Percentiles rank a stretch among this genome's conserved stretches.
Evolutionary conservation across 2,329 filamentous ascomycete species (phyloP).

Genomic region (Chrysoporthe deuterocubensis): DNA sequence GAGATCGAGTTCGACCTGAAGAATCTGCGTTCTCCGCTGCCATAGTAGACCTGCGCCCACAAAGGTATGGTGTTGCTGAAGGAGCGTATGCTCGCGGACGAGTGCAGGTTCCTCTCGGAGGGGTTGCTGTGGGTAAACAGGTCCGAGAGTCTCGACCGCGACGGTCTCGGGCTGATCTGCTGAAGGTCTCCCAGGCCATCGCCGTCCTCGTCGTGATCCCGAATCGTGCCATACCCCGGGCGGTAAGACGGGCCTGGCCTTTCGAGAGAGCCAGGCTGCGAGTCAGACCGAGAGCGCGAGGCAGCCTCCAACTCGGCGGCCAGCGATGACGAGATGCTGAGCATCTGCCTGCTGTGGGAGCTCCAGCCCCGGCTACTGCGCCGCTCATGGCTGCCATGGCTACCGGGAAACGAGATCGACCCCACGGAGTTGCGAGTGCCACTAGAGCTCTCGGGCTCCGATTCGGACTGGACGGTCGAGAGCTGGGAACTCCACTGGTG

Average conservation of each 20-base stretch:
- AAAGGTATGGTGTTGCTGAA: slow-evolving; percentile 51
- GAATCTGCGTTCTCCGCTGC: slow-evolving; percentile 63
- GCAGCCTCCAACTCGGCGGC: slow-evolving; percentile 48
- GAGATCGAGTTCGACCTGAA: slow-evolving; percentile 53
- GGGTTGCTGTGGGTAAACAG: slow-evolving; percentile 49
- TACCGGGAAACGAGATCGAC: slow-evolving; percentile 35
- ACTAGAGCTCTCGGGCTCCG: slow-evolving; percentile 56
- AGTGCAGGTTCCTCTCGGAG: slow-evolving; percentile 58
- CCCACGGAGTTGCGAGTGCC: slow-evolving; percentile 49
- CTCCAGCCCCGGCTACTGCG: slow-evolving; percentile 53
- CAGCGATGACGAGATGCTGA: slow-evolving; percentile 62
- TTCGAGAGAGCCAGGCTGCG: slow-evolving; percentile 53
- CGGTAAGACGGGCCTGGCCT: slow-evolving; percentile 51
- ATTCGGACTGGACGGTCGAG: slow-evolving; percentile 67
- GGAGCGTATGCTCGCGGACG: slow-evolving; percentile 51
- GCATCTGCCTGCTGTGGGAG: slow-evolving; percentile 56
- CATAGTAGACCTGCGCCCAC: slow-evolving; percentile 73
- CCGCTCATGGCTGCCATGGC: slow-evolving; percentile 40
- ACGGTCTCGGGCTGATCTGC: slow-evolving; percentile 55
- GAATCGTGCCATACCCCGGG: slow-evolving; percentile 43
- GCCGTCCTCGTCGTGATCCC: slow-evolving; percentile 66
- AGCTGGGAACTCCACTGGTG: slow-evolving; percentile 69
- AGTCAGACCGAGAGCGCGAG: slow-evolving; percentile 43
- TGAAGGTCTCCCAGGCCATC: slow-evolving; percentile 66
- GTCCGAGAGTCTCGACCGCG: slow-evolving; percentile 56